A percentile compares a stretch with the other conserved stretches of the same genome.
Conservation (phyloP, 805 yeast species). For the Grigorovia yakushimaensis region DNA sequence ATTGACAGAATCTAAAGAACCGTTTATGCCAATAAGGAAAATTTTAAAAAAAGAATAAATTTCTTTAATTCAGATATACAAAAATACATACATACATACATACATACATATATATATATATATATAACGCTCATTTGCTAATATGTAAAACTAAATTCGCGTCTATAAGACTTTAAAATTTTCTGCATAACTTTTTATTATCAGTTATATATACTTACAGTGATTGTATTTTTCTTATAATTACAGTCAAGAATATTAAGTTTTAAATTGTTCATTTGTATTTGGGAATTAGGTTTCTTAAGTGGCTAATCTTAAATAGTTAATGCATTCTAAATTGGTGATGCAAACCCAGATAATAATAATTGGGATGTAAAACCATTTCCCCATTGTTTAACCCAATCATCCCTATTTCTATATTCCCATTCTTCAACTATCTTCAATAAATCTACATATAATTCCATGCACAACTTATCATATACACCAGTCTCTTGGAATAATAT, state of each 20-base stretch:
- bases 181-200: too few relatives aligned
- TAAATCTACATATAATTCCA: constrained; percentile 50
- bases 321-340: constrained; percentile 31
- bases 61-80: background rate
- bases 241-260: background rate
- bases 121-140: constrained; percentile 12
- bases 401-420: constrained; percentile 35
- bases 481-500: constrained; percentile 31
- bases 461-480: constrained; percentile 41
- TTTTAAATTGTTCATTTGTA: too few relatives aligned
- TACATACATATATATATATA: background rate
- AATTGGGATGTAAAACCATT: constrained; percentile 51
- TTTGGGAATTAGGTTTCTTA: too few relatives aligned
- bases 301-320: too few relatives aligned
- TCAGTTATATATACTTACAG: too few relatives aligned
- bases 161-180: too few relatives aligned
- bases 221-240: too few relatives aligned
- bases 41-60: constrained; percentile 6
- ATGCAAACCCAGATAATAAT: constrained; percentile 49
- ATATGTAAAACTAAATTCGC: too few relatives aligned
- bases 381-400: constrained; percentile 47
- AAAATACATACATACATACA: too few relatives aligned
- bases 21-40: constrained; percentile 32
- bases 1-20: constrained; percentile 10
- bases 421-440: constrained; percentile 44